Conservation (phyloP, 1,284 basidiomycete species). For the Ceratobasidium sp. region DNA sequence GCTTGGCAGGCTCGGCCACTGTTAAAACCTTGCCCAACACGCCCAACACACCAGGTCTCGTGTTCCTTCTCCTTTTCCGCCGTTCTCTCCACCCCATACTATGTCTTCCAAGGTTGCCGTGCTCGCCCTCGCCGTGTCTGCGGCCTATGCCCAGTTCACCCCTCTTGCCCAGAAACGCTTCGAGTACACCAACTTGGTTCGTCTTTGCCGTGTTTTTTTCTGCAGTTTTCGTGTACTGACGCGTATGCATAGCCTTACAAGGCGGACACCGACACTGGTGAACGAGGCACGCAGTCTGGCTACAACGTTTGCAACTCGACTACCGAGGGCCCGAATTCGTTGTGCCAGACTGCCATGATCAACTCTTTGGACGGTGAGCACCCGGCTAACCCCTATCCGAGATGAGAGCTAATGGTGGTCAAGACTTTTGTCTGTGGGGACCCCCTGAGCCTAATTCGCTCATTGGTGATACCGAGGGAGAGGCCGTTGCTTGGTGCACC, state of each 20-base stretch:
- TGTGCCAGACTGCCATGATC: slow-evolving; percentile 55
- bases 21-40: not conserved
- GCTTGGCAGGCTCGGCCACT: not conserved
- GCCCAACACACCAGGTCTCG: not conserved
- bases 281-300: slow-evolving; percentile 52
- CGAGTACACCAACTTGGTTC: slow-evolving; percentile 43
- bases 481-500: slow-evolving; percentile 59
- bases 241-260: slow-evolving; percentile 49
- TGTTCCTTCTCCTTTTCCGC: slow-evolving; percentile 9
- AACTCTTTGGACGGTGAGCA: slow-evolving; percentile 50
- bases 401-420: not conserved
- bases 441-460: slow-evolving; percentile 52
- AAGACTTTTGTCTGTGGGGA: slow-evolving; percentile 50
- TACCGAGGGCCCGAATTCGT: slow-evolving; percentile 53
- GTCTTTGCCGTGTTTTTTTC: not conserved
- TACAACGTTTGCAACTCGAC: slow-evolving; percentile 56
- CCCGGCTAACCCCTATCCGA: not conserved
- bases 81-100: not conserved
- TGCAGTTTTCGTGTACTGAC: no score
- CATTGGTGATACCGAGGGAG: slow-evolving; percentile 58
- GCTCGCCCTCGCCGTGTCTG: slow-evolving; percentile 14
- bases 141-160: slow-evolving; percentile 26
- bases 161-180: slow-evolving; percentile 45
- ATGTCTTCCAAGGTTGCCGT: slow-evolving; percentile 25
- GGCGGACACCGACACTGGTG: slow-evolving; percentile 50